Base-by-base conservation (phyloP, 2,329 filamentous ascomycete genomes). In the Scopulariopsis brevicaulis region DNA sequence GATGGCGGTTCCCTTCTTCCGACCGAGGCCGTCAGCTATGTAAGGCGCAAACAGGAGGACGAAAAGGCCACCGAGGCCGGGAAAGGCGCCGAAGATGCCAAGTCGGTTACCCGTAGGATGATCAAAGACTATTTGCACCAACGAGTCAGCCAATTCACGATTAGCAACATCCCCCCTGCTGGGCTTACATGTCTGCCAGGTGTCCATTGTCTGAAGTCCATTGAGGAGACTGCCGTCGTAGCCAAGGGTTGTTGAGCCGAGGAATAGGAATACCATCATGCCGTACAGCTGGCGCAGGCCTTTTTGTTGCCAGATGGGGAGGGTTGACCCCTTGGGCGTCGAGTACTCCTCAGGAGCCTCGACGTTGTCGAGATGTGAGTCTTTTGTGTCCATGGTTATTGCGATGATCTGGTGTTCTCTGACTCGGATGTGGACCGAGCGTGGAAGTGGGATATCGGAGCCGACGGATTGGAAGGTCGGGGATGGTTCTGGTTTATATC, bases 211-310 rank as follows among this genome's bases (percentile, higher is more conserved):
- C 52, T 53, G 70, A 59, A 76, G 63, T 62, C 75, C 76, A 66
- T 77, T 77, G 65, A 78, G 77, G 50, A 78, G 66, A 25, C 73
- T 76, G 46, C 75, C 75, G 63, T 79, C 77, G 63, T 77, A 80
- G 58, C 77, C 77, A 65, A 78, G 78, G 71, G 78, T 78, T 50
- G 73, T 76, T 14, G 74, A 74, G 60, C 75, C 76, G 64, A 77
- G 73, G 65, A 77, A 78, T 40, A 74, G 74, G 53, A 77, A 62
- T 59, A 77, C 64, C 60, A 53, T 53, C 52, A 53, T 34, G 4
- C 52, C 20, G 28, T 53, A 53, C 6, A 53, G 28, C 22, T 70
- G 57, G 75, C 73, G 58, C 73, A 76, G 14, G 73, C 73, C 60
- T 65, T 64, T 7, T 65, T 69, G 24, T 69, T 69, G 1, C 67